These are phyloP conservation scores for Angomonas ambiguus DNA, from an alignment of 208 protist genomes.

Conservation along the genomic window DNA sequence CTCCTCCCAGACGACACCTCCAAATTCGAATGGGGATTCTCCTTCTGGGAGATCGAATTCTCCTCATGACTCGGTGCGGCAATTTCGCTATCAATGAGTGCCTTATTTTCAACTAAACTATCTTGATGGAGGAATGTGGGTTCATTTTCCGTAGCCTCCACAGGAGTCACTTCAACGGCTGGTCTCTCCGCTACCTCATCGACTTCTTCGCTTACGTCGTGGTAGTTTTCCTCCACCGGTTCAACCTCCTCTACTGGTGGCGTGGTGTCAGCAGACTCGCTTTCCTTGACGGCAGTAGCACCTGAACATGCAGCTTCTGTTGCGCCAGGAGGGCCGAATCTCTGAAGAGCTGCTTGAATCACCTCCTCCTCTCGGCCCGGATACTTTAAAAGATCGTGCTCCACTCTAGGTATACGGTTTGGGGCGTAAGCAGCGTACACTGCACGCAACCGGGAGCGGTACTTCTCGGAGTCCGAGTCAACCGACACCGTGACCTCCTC, in stretches of 20 bases:
- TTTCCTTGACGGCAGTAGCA: not conserved
- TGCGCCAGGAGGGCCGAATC: constrained; percentile 15
- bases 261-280: not conserved
- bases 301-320: not conserved
- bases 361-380: constrained; percentile 44
- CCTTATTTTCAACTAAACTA: too few species aligned
- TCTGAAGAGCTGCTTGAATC: constrained; percentile 22
- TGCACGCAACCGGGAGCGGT: constrained; percentile 20
- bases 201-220: not conserved
- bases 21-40: too few species aligned
- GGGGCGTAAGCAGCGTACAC: constrained; percentile 35
- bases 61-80: too few species aligned
- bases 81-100: too few species aligned
- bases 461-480: not conserved
- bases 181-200: not conserved
- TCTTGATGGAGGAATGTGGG: too few species aligned
- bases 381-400: constrained; percentile 41
- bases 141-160: too few species aligned
- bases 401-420: constrained; percentile 15
- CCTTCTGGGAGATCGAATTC: too few species aligned
- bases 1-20: too few species aligned
- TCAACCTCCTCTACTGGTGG: not conserved
- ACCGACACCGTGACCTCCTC: not conserved
- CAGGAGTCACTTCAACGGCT: not conserved
- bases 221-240: not conserved